Percentiles rank a stretch among this genome's conserved stretches.
phyloP scores from a whole-genome alignment of 257 asterid genomes.

The Nicotiana undulata region DNA sequence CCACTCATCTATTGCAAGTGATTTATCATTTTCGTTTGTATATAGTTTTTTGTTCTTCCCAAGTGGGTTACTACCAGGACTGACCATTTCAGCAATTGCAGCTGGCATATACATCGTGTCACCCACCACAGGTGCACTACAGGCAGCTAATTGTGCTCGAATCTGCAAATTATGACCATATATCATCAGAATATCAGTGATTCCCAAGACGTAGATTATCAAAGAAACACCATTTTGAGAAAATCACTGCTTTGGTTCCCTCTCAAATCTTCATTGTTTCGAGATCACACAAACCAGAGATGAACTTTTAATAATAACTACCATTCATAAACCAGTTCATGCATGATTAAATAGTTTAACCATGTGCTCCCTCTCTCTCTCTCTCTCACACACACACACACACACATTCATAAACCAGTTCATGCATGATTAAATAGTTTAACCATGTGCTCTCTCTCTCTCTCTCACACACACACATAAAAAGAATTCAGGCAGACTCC shows the following conservation, averaged over 20 bases:
- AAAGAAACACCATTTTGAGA: not conserved
- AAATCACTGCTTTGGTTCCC: not conserved
- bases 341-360: not conserved
- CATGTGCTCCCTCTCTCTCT: not conserved
- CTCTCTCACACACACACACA: not conserved
- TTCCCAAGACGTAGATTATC: not conserved
- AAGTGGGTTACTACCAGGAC: slow-evolving; percentile 60
- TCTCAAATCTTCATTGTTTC: not conserved
- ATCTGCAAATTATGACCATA: slow-evolving; percentile 36
- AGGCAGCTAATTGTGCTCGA: slow-evolving; percentile 76
- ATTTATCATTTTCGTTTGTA: slow-evolving; percentile 33
- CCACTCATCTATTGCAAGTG: slow-evolving; percentile 62
- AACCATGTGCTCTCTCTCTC: no score
- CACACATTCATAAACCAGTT: not conserved
- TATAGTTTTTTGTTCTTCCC: slow-evolving; percentile 39
- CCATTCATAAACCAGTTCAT: not conserved
- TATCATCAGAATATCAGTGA: slow-evolving; percentile 3
- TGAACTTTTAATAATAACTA: not conserved
- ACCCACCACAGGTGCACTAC: slow-evolving; percentile 81
- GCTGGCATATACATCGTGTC: slow-evolving; percentile 93
- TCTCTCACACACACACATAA: not conserved
- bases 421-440: not conserved
- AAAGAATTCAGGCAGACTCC: not conserved
- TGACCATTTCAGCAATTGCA: slow-evolving; percentile 49
- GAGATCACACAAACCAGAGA: not conserved